A percentile compares a stretch with the other conserved stretches of the same genome.
Conservation (phyloP, 192 early-diverging fungal species). For the Funneliformis mosseae region DNA sequence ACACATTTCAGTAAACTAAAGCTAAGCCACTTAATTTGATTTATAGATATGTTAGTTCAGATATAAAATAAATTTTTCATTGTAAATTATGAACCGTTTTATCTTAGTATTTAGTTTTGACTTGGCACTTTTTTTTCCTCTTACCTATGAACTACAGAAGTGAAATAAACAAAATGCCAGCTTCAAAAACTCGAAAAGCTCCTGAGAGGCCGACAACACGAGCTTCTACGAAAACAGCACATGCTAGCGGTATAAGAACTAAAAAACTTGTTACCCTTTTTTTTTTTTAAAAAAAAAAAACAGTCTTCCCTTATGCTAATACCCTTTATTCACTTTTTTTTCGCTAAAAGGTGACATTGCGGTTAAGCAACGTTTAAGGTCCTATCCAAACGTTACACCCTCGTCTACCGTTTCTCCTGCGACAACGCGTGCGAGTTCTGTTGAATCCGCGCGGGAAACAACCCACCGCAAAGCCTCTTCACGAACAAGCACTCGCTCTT, state of each 20-base stretch:
- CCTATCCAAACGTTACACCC: background rate
- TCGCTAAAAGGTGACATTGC: background rate
- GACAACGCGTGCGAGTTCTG: background rate
- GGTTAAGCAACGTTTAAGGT: background rate
- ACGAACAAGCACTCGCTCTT: background rate
- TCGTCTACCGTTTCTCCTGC: background rate
- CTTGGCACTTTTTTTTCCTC: background rate
- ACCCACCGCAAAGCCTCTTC: background rate
- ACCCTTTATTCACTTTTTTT: background rate
- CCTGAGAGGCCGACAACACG: background rate
- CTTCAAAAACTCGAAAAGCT: background rate
- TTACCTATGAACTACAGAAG: background rate
- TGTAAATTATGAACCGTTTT: background rate
- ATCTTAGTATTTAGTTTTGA: background rate
- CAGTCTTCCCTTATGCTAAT: background rate
- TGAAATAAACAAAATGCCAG: background rate
- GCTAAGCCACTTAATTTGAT: background rate
- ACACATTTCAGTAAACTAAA: background rate
- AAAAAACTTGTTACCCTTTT: background rate
- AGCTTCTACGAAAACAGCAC: background rate
- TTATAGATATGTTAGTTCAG: background rate
- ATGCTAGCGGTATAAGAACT: background rate
- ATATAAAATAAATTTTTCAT: background rate
- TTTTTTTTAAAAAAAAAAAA: too few species aligned
- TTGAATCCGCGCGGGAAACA: background rate